Percentiles rank a stretch among this genome's conserved stretches.
These are phyloP conservation scores for Tylopilus sp. DNA, from an alignment of 768 basidiomycete species.

Conservation along the genomic window DNA sequence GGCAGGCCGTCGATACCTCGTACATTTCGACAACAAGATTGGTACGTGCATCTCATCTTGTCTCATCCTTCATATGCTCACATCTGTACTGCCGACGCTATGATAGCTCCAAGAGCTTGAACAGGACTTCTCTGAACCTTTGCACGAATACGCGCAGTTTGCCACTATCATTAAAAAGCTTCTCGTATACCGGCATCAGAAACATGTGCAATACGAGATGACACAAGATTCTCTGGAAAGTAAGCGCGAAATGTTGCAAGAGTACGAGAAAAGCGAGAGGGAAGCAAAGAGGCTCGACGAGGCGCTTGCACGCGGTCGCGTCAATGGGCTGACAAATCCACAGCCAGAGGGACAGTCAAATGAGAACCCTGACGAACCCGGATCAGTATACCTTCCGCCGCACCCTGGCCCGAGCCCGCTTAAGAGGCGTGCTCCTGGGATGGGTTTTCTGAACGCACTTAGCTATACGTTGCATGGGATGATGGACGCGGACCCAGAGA, in stretches of 20 bases:
- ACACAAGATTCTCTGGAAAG: conserved; percentile 86
- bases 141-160: conserved; percentile 95
- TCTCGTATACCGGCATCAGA: conserved; percentile 93
- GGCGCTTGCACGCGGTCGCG: conserved; percentile 66
- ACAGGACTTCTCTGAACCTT: conserved; percentile 91
- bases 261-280: conserved; percentile 87
- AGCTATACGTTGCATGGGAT: conserved; percentile 95
- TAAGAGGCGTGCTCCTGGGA: conserved; percentile 63
- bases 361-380: conserved; percentile 39
- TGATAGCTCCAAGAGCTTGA: conserved; percentile 88
- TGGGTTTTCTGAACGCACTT: conserved; percentile 86
- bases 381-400: conserved; percentile 60
- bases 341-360: conserved; percentile 31
- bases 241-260: conserved; percentile 81
- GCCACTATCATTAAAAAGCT: conserved; percentile 92
- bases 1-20: conserved; percentile 92
- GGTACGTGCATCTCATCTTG: conserved; percentile 41
- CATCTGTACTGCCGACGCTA: conserved; percentile 8
- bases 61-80: conserved; percentile 1
- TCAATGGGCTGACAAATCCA: conserved; percentile 24
- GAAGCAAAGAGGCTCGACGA: conserved; percentile 89
- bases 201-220: conserved; percentile 97
- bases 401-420: conserved; percentile 78
- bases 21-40: conserved; percentile 90
- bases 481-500: conserved; percentile 99